These are phyloP conservation scores for Guadua angustifolia DNA, from an alignment of 176 grass and related monocot genomes.

Conservation along the genomic window DNA sequence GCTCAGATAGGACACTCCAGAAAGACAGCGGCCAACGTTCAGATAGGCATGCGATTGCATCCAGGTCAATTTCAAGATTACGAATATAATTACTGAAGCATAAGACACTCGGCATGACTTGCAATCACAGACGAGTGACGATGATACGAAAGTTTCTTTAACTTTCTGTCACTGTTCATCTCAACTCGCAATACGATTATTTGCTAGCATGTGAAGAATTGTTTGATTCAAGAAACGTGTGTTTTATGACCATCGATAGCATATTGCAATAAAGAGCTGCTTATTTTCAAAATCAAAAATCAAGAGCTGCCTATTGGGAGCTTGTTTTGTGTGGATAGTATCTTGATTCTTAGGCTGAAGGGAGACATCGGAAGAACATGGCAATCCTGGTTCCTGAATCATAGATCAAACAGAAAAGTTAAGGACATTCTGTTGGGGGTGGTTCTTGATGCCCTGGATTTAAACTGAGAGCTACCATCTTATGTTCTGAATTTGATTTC, in stretches of 20 bases:
- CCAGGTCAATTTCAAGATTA: conserved; percentile 9
- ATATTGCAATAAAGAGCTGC: conserved; percentile 5
- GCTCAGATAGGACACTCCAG: conserved; percentile 20
- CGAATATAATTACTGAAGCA: neutral
- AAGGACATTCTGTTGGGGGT: neutral
- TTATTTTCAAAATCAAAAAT: neutral
- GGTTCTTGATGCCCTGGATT: neutral
- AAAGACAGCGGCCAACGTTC: neutral
- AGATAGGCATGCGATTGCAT: neutral
- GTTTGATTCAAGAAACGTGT: neutral
- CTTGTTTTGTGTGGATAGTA: neutral
- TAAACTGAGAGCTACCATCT: neutral
- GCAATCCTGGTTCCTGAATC: neutral
- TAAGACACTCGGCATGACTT: conserved; percentile 7
- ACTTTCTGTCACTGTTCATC: neutral
- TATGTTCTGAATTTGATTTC: neutral
- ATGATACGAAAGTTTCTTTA: conserved; percentile 5
- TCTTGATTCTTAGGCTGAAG: neutral
- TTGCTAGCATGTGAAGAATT: neutral
- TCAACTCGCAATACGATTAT: neutral
- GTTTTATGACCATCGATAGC: conserved; percentile 14
- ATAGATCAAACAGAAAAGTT: neutral
- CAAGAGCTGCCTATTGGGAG: neutral
- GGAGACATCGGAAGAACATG: neutral
- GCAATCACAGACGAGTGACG: neutral